Percentiles rank a stretch among this genome's conserved stretches.
Evolutionary conservation across 495 filamentous ascomycete species (phyloP).

Genomic region (Podospora conica): DNA sequence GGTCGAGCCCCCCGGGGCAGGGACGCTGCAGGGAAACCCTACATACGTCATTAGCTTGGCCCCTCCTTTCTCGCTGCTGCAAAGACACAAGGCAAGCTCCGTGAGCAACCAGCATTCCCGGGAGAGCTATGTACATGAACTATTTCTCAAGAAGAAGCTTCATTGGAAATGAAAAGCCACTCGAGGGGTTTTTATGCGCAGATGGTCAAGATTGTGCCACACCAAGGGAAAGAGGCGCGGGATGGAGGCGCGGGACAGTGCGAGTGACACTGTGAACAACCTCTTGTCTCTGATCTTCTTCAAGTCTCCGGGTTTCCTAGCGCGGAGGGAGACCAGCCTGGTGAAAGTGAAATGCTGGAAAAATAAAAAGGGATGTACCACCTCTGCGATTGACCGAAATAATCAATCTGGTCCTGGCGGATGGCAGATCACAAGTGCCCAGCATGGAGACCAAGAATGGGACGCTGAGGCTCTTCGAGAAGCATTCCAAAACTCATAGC

Average conservation of each 20-base stretch:
- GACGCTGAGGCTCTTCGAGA: not conserved
- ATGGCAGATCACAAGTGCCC: no score
- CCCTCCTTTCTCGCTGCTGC: not conserved
- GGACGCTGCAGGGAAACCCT: conserved; percentile 8
- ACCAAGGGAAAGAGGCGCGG: not conserved
- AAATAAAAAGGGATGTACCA: no score
- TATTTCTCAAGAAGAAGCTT: no score
- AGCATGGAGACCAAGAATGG: not conserved
- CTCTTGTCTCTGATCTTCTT: no score
- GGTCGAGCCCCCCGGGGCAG: not conserved
- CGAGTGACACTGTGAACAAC: not conserved
- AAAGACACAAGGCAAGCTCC: not conserved
- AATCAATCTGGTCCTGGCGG: no score
- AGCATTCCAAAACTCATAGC: not conserved
- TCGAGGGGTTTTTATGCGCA: not conserved
- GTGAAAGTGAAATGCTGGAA: no score
- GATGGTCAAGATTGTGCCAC: not conserved
- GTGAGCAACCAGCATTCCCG: no score
- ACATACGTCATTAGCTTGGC: conserved; percentile 13
- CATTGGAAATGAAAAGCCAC: not conserved
- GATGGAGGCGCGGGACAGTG: not conserved
- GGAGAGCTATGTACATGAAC: no score
- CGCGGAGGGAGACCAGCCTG: no score
- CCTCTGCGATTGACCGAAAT: no score
- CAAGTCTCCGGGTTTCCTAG: no score